Evolutionary conservation across 2,329 filamentous ascomycete genomes (phyloP).

Genomic region (Botrytis pseudocinerea): DNA sequence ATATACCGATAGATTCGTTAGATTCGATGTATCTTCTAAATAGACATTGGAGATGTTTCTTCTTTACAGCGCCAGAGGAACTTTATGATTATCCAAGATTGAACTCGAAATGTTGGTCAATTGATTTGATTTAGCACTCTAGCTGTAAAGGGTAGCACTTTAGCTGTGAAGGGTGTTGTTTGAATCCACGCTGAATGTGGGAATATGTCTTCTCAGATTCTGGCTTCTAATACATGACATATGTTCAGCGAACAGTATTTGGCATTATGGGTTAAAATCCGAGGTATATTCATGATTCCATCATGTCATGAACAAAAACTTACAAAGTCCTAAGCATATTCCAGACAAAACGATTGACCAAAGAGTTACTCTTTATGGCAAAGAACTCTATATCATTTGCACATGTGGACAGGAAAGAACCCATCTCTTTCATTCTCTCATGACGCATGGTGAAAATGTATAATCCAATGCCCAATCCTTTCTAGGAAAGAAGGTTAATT

Average conservation of each 20-base stretch:
- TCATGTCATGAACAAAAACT: background rate
- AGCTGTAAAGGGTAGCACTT: background rate
- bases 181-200: background rate
- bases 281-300: background rate
- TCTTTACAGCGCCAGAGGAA: background rate
- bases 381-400: background rate
- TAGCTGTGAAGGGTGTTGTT: background rate
- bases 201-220: background rate
- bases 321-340: background rate
- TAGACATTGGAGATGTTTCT: too few relatives aligned
- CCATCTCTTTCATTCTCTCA: background rate
- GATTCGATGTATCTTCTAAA: too few relatives aligned
- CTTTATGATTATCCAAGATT: background rate
- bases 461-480: background rate
- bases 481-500: background rate
- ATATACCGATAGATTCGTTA: background rate
- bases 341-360: background rate
- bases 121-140: background rate
- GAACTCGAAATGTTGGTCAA: background rate
- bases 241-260: rapidly evolving
- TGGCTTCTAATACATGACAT: background rate
- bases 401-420: background rate
- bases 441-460: background rate
- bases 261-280: background rate
- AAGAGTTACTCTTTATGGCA: background rate